Conservation (phyloP, 345 rosid genomes). For the Camelina laxa region DNA sequence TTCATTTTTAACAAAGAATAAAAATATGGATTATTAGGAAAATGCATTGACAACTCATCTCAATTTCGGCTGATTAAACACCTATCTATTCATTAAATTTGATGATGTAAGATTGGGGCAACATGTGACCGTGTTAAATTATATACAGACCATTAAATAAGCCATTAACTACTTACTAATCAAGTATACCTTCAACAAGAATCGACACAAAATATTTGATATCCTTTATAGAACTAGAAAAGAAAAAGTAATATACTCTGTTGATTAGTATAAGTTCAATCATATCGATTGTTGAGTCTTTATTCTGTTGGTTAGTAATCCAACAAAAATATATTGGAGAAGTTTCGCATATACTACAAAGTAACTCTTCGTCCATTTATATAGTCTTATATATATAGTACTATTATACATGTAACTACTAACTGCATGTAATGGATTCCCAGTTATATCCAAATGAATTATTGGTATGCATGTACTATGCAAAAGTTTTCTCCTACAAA, state of each 20-base stretch:
- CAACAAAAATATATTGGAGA: background rate
- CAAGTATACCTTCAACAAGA: slow-evolving; percentile 22
- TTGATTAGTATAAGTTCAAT: background rate
- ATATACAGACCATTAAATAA: slow-evolving; percentile 10
- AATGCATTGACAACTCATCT: too few species aligned
- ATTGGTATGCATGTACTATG: slow-evolving; percentile 30
- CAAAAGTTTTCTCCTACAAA: background rate
- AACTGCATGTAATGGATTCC: too few species aligned
- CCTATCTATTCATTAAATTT: too few species aligned
- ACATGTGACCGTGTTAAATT: slow-evolving; percentile 32
- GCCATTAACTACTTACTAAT: slow-evolving; percentile 9
- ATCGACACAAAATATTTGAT: slow-evolving; percentile 28
- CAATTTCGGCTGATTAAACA: too few species aligned
- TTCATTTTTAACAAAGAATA: too few species aligned
- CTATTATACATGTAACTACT: background rate
- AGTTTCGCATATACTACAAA: background rate
- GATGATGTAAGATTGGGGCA: slow-evolving; percentile 32
- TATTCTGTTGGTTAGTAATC: background rate
- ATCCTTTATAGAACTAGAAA: slow-evolving; percentile 16
- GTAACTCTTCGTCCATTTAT: background rate
- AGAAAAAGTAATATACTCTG: too few species aligned
- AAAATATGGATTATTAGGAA: too few species aligned
- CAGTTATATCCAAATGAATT: background rate
- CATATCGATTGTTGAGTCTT: background rate
- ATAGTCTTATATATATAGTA: background rate